A percentile compares a stretch with the other conserved stretches of the same genome.
phyloP scores from a whole-genome alignment of 2,329 filamentous ascomycete genomes.

The Exophiala sideris region DNA sequence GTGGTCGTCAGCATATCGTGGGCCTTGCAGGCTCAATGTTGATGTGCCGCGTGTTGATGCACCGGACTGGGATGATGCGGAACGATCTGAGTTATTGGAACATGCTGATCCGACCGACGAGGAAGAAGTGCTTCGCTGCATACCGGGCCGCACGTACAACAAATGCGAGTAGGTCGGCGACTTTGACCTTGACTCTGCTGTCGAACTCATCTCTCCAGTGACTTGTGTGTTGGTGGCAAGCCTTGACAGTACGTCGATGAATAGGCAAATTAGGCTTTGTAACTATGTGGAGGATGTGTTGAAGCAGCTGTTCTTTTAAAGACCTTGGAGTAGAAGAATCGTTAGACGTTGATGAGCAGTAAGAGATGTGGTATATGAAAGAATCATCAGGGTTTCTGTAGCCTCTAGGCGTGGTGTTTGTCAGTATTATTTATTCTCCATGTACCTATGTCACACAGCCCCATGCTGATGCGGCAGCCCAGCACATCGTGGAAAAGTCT shows the following conservation, averaged over 20 bases:
- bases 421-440: neutral
- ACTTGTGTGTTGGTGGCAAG: constrained; percentile 7
- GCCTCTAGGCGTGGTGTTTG: neutral
- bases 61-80: constrained; percentile 68
- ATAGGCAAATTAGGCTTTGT: neutral
- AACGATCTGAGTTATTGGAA: constrained; percentile 78
- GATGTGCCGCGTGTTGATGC: constrained; percentile 64
- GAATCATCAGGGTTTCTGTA: neutral
- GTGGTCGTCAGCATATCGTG: constrained; percentile 26
- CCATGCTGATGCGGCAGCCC: neutral
- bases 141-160: constrained; percentile 17
- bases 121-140: constrained; percentile 52
- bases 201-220: constrained; percentile 4
- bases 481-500: neutral
- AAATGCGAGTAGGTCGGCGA: constrained; percentile 21
- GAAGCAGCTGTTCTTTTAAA: neutral
- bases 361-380: neutral
- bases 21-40: constrained; percentile 7
- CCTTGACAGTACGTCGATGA: neutral
- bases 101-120: constrained; percentile 54
- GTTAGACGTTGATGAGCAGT: too few species aligned
- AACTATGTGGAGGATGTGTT: neutral
- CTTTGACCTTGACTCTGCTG: constrained; percentile 4
- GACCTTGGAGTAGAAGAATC: too few species aligned
- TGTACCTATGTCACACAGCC: neutral